Percentiles rank a stretch among this genome's conserved stretches.
Evolutionary conservation across 2,329 filamentous ascomycete species (phyloP).

Genomic region (Penicillium digitatum): DNA sequence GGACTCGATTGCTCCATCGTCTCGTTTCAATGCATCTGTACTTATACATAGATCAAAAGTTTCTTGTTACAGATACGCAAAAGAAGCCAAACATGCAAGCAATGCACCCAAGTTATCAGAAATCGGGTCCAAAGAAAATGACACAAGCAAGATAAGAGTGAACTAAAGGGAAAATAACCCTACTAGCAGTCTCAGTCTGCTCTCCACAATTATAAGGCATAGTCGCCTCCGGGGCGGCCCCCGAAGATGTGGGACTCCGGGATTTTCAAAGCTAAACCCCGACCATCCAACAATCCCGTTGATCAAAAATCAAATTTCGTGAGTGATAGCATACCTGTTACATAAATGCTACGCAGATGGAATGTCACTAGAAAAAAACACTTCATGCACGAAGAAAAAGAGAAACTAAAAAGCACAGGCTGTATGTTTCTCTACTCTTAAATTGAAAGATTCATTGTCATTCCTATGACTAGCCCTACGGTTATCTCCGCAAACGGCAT

Average conservation of each 20-base stretch:
- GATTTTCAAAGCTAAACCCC: not conserved
- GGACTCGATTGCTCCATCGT: not conserved
- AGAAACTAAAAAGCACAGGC: not conserved
- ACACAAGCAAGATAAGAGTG: not conserved
- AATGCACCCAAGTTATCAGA: not conserved
- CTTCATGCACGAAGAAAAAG: not conserved
- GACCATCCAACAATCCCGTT: not conserved
- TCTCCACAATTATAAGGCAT: not conserved
- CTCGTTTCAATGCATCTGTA: not conserved
- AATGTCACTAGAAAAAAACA: not conserved
- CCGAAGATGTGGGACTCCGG: not conserved
- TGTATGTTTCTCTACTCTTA: no score
- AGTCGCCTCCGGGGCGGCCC: not conserved
- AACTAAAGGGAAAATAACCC: not conserved
- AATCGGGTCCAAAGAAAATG: not conserved
- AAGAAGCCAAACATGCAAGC: not conserved
- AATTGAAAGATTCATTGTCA: not conserved
- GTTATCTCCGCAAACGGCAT: constrained; percentile 4
- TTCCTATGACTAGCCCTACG: not conserved
- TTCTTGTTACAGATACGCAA: not conserved
- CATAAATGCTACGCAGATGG: not conserved
- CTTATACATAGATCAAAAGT: not conserved
- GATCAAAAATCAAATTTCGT: not conserved
- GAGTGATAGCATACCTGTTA: not conserved
- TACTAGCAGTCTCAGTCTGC: not conserved